phyloP scores from a whole-genome alignment of 345 rosid species.

The Rhizophora apiculata region DNA sequence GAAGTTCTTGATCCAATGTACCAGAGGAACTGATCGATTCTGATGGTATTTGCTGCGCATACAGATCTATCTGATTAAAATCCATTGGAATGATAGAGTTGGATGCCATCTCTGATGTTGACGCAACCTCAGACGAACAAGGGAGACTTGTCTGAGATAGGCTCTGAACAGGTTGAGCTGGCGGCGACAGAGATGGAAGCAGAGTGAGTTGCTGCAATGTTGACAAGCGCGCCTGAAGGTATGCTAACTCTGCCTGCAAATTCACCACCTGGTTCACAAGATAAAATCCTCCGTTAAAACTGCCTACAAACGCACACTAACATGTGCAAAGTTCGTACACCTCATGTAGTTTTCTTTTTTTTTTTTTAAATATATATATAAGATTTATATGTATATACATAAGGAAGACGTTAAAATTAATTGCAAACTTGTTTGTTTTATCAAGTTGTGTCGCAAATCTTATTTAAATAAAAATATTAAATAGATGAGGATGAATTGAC shows the following conservation, averaged over 20 bases:
- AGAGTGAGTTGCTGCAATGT: constrained; percentile 40
- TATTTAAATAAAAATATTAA: no score
- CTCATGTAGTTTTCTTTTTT: no score
- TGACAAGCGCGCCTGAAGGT: constrained; percentile 59
- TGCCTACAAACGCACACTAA: neutral
- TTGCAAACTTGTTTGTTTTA: no score
- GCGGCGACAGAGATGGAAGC: constrained; percentile 8
- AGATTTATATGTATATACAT: no score
- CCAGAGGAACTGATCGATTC: constrained; percentile 10
- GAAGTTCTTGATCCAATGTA: constrained; percentile 22
- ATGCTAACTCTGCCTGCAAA: constrained; percentile 75
- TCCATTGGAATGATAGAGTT: constrained; percentile 25
- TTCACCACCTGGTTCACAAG: constrained; percentile 47
- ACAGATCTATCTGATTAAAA: constrained; percentile 25
- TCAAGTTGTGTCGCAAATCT: no score
- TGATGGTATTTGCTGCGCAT: constrained; percentile 4
- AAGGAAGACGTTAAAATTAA: no score
- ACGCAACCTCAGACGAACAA: constrained; percentile 17
- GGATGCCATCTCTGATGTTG: constrained; percentile 23
- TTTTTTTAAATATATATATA: no score
- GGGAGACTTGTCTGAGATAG: constrained; percentile 14
- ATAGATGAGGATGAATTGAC: no score
- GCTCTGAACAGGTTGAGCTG: constrained; percentile 10
- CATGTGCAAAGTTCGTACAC: no score
- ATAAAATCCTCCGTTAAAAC: neutral